Conservation (phyloP, 106 monocot genomes). For the Allium sativum region DNA sequence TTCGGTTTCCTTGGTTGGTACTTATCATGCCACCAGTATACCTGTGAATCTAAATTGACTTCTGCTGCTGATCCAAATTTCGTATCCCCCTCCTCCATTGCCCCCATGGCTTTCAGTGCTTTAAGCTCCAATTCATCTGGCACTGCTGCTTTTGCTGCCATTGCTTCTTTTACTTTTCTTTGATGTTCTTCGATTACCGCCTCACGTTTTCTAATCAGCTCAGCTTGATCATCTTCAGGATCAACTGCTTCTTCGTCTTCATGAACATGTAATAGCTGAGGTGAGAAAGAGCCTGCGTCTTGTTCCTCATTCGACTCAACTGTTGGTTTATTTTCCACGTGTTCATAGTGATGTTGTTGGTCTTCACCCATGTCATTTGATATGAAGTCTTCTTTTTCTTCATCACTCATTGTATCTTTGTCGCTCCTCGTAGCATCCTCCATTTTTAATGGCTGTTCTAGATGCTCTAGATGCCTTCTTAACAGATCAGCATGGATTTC, state of each 20-base stretch:
- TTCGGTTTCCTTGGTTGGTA: conserved; percentile 87
- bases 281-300: conserved; percentile 66
- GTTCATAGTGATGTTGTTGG: conserved; percentile 56
- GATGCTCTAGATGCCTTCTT: too few species aligned
- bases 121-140: conserved; percentile 83
- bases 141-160: conserved; percentile 28
- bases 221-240: too few species aligned
- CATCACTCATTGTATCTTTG: too few species aligned
- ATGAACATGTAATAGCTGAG: too few species aligned
- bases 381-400: too few species aligned
- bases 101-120: conserved; percentile 94
- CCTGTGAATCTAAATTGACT: conserved; percentile 95
- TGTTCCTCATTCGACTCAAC: conserved; percentile 38
- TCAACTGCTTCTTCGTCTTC: too few species aligned
- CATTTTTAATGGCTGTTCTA: conserved; percentile 41
- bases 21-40: conserved; percentile 98
- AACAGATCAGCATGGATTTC: too few species aligned
- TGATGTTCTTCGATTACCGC: conserved; percentile 60
- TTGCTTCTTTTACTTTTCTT: conserved; percentile 55
- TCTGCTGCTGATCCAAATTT: conserved; percentile 91
- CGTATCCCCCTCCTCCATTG: conserved; percentile 99
- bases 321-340: conserved; percentile 15
- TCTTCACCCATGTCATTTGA: conserved; percentile 11
- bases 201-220: too few species aligned
- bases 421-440: conserved; percentile 31